A percentile compares a stretch with the other conserved stretches of the same genome.
Evolutionary conservation across 2,329 filamentous ascomycete species (phyloP).

Genomic region (Thelonectria discophora): DNA sequence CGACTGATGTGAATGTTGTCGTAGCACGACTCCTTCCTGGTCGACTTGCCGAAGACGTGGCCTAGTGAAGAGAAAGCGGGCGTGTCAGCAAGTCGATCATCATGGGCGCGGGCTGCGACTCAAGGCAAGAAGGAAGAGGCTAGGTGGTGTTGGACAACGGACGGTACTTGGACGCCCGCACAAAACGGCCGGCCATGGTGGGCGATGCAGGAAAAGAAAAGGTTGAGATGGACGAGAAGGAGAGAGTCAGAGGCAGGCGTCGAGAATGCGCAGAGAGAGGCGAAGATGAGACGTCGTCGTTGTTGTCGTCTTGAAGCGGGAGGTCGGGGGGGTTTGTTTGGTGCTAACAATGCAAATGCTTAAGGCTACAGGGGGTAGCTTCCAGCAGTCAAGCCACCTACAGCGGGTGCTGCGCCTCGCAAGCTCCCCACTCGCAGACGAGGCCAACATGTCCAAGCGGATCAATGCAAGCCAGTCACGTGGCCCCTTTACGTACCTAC

Average conservation of each 20-base stretch:
- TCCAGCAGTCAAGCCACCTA: constrained; percentile 32
- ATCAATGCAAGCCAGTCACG: constrained; percentile 32
- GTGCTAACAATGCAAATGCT: constrained; percentile 23
- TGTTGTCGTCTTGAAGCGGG: constrained; percentile 31
- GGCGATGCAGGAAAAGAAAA: constrained; percentile 27
- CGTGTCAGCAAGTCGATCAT: constrained; percentile 37
- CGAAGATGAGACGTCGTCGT: too few relatives aligned
- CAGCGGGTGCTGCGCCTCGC: constrained; percentile 39
- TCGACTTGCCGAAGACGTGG: constrained; percentile 97
- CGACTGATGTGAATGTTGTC: constrained; percentile 96
- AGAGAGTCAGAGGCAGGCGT: constrained; percentile 6
- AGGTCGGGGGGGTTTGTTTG: constrained; percentile 27
- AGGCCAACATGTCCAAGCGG: constrained; percentile 17
- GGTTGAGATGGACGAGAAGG: constrained; percentile 19
- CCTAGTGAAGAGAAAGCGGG: constrained; percentile 62
- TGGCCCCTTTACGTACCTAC: constrained; percentile 14
- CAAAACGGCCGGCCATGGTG: constrained; percentile 70
- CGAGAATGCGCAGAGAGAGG: constrained; percentile 19
- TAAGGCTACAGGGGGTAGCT: constrained; percentile 9
- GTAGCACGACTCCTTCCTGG: constrained; percentile 97
- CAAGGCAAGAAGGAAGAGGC: neutral
- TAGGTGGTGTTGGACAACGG: constrained; percentile 50
- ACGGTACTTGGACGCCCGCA: constrained; percentile 76
- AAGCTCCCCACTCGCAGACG: constrained; percentile 28
- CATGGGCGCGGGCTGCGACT: constrained; percentile 29